Percentiles rank a stretch among this genome's conserved stretches.
These are phyloP conservation scores for Exophiala phaeomuriformis DNA, from an alignment of 2,329 filamentous ascomycete species.

Conservation along the genomic window DNA sequence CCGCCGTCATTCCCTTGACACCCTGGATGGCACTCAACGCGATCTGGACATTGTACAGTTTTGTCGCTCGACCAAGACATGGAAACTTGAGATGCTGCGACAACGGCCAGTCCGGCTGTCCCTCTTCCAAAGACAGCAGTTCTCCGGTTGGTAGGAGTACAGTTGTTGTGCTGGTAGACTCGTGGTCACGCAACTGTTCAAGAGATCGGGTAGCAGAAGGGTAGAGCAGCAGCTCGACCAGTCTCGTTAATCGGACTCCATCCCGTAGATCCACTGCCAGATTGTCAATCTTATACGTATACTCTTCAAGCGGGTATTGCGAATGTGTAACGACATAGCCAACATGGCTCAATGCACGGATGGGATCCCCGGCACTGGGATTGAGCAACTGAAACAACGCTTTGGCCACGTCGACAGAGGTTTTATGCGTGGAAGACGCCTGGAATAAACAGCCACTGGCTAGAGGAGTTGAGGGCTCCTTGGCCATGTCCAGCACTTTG, in stretches of 20 bases:
- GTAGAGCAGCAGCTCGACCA: conserved; percentile 53
- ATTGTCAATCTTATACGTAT: conserved; percentile 51
- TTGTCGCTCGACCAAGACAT: conserved; percentile 48
- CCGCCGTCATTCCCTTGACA: conserved; percentile 36
- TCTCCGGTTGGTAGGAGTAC: conserved; percentile 41
- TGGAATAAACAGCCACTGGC: conserved; percentile 44
- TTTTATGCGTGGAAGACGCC: conserved; percentile 47
- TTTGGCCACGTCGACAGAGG: conserved; percentile 48
- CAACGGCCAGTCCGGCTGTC: conserved; percentile 39
- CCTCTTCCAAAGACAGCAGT: conserved; percentile 31
- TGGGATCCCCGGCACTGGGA: conserved; percentile 53
- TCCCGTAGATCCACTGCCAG: conserved; percentile 57
- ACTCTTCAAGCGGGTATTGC: conserved; percentile 54
- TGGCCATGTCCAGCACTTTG: conserved; percentile 51
- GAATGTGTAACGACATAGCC: conserved; percentile 49
- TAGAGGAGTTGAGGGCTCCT: conserved; percentile 30
- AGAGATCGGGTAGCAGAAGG: conserved; percentile 30
- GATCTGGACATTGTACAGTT: conserved; percentile 53
- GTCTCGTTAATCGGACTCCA: conserved; percentile 52
- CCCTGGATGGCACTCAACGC: conserved; percentile 48
- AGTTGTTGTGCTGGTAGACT: conserved; percentile 35
- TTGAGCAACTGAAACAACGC: conserved; percentile 48
- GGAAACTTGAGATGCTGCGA: conserved; percentile 55
- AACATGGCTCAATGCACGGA: conserved; percentile 49
- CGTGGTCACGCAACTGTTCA: conserved; percentile 24